Conservation (phyloP, 495 filamentous ascomycete genomes). For the Penicillium manginii region DNA sequence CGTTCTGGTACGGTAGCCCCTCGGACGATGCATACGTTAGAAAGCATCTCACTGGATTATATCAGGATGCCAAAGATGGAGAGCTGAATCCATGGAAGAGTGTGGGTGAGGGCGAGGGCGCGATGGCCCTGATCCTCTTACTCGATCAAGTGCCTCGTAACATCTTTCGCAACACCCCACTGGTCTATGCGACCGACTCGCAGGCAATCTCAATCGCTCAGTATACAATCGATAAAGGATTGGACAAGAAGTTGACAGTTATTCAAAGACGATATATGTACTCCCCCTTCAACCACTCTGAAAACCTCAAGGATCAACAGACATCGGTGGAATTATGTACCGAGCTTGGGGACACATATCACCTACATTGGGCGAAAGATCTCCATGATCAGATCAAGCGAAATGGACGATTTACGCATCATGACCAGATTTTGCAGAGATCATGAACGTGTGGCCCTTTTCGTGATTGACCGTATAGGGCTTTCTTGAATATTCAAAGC, state of each 20-base stretch:
- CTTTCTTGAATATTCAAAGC: too few relatives aligned
- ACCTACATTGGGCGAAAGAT: conserved; percentile 23
- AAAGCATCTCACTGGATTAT: conserved; percentile 12
- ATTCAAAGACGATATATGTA: conserved; percentile 39
- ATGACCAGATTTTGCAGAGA: conserved; percentile 25
- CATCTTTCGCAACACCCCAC: conserved; percentile 32
- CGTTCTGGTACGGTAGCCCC: conserved; percentile 33
- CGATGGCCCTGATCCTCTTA: conserved; percentile 36
- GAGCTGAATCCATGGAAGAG: conserved; percentile 18
- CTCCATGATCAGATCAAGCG: conserved; percentile 21
- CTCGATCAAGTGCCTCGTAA: conserved; percentile 43
- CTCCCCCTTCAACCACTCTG: conserved; percentile 39
- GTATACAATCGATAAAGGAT: conserved; percentile 30
- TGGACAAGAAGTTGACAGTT: conserved; percentile 28
- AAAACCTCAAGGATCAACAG: conserved; percentile 35
- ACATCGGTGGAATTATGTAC: conserved; percentile 31
- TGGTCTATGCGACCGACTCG: conserved; percentile 35
- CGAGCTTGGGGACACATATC: conserved; percentile 20
- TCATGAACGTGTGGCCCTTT: conserved; percentile 2
- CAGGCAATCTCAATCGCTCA: conserved; percentile 32
- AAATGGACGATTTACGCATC: conserved; percentile 28
- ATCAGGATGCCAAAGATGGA: conserved; percentile 18
- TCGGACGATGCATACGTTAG: conserved; percentile 25
- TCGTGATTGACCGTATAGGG: too few relatives aligned
- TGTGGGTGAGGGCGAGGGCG: conserved; percentile 20